Evolutionary conservation across 1,284 basidiomycete genomes (phyloP).

Genomic region (Mycena sp.): DNA sequence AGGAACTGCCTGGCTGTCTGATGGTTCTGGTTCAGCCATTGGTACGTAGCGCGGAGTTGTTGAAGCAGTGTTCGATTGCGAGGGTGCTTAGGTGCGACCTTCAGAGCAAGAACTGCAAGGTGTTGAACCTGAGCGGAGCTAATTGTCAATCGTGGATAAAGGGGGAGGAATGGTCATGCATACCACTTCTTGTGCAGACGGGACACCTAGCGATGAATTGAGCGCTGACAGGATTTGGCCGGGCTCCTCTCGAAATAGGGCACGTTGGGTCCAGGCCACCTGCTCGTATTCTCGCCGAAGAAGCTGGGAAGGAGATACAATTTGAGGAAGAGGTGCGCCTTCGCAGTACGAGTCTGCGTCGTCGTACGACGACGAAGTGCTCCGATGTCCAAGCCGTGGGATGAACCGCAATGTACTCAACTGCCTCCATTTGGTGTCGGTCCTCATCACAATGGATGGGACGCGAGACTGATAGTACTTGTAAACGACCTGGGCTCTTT

Average conservation of each 20-base stretch:
- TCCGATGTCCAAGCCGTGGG: conserved; percentile 1
- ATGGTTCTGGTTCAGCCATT: conserved; percentile 43
- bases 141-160: not conserved
- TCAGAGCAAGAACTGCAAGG: conserved; percentile 40
- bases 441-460: conserved; percentile 18
- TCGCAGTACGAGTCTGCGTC: conserved; percentile 31
- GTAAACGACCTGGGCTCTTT: conserved; percentile 19
- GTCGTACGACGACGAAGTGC: conserved; percentile 19
- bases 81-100: conserved; percentile 38
- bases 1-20: conserved; percentile 28
- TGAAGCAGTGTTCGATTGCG: conserved; percentile 35
- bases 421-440: conserved; percentile 13
- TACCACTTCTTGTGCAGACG: conserved; percentile 52
- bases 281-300: conserved; percentile 35
- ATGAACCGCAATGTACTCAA: conserved; percentile 22
- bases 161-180: conserved; percentile 29
- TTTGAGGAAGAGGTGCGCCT: conserved; percentile 31
- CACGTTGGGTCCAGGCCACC: conserved; percentile 57
- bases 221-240: conserved; percentile 41
- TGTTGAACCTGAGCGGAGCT: conserved; percentile 50
- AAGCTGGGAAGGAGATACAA: conserved; percentile 43
- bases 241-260: conserved; percentile 41
- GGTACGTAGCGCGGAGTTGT: conserved; percentile 48
- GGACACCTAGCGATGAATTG: conserved; percentile 48
- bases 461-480: conserved; percentile 9